A percentile compares a stretch with the other conserved stretches of the same genome.
Evolutionary conservation across 257 asterid genomes (phyloP).

Genomic region (Solanum peruvianum): DNA sequence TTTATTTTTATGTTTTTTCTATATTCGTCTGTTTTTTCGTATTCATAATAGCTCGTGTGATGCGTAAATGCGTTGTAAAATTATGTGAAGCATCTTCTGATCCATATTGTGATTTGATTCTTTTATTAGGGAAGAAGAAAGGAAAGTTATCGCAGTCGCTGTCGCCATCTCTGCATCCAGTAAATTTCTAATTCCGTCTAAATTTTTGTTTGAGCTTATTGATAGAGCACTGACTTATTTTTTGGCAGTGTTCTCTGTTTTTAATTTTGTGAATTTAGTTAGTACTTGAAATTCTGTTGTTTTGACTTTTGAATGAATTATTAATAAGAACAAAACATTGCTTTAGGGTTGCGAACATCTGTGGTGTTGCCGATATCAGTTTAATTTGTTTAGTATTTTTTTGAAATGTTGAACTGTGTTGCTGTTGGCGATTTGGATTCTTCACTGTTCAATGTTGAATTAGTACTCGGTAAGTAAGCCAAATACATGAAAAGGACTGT

Average conservation of each 20-base stretch:
- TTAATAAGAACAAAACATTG: neutral
- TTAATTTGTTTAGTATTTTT: neutral
- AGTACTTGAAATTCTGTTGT: neutral
- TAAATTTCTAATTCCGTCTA: neutral
- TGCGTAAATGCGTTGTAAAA: neutral
- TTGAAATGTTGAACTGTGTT: neutral
- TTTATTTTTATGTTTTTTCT: neutral
- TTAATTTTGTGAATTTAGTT: neutral
- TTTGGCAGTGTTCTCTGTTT: neutral
- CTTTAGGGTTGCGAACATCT: neutral
- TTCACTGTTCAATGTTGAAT: neutral
- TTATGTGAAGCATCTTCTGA: neutral
- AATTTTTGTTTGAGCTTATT: neutral
- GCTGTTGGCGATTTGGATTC: neutral
- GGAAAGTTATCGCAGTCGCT: neutral
- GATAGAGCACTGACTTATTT: neutral
- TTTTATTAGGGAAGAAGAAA: slow-evolving; percentile 6
- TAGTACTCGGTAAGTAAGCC: neutral
- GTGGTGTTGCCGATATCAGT: neutral
- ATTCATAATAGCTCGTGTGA: neutral
- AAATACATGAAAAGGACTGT: neutral
- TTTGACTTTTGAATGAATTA: neutral
- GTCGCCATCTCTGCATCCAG: slow-evolving; percentile 7
- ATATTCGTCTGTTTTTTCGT: neutral
- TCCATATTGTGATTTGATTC: neutral